A percentile compares a stretch with the other conserved stretches of the same genome.
These are phyloP conservation scores for Candida nanaspora DNA, from an alignment of 805 yeast species.

Conservation along the genomic window DNA sequence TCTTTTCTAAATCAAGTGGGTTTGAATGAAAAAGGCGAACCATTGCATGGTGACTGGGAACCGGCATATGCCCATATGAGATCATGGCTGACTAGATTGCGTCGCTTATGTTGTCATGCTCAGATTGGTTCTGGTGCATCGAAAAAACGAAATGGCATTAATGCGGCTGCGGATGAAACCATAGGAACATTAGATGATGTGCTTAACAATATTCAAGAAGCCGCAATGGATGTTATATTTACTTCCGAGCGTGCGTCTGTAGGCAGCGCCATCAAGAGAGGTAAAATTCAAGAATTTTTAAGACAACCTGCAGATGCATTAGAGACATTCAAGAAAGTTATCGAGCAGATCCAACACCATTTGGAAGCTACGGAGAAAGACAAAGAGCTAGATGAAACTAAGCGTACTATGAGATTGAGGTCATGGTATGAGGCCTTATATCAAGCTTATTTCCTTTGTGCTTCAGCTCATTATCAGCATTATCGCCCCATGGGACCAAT, in stretches of 20 bases:
- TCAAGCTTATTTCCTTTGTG: conserved; percentile 71
- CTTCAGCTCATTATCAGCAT: conserved; percentile 61
- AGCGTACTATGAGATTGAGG: conserved; percentile 22
- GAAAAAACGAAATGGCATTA: conserved; percentile 1
- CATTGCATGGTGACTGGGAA: conserved; percentile 41
- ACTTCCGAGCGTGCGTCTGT: conserved; percentile 42
- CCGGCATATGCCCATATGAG: conserved; percentile 45
- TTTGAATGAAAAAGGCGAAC: conserved; percentile 43
- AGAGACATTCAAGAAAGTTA: conserved; percentile 33
- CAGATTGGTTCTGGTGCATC: conserved; percentile 23
- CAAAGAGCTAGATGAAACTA: conserved; percentile 4
- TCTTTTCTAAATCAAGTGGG: conserved; percentile 55
- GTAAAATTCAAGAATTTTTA: conserved; percentile 58
- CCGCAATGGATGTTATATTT: conserved; percentile 42
- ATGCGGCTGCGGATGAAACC: conserved; percentile 2
- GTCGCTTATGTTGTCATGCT: conserved; percentile 85
- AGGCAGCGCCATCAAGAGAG: conserved; percentile 46
- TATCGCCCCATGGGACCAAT: conserved; percentile 29
- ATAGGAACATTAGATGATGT: conserved; percentile 54
- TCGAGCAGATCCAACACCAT: conserved; percentile 23
- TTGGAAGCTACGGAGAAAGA: background rate
- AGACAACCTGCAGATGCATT: conserved; percentile 47
- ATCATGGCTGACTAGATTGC: conserved; percentile 57
- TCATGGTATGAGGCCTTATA: conserved; percentile 59
- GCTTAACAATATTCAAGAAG: conserved; percentile 53